Evolutionary conservation across 176 grass and related monocot genomes (phyloP).

Genomic region (Carex pumila): DNA sequence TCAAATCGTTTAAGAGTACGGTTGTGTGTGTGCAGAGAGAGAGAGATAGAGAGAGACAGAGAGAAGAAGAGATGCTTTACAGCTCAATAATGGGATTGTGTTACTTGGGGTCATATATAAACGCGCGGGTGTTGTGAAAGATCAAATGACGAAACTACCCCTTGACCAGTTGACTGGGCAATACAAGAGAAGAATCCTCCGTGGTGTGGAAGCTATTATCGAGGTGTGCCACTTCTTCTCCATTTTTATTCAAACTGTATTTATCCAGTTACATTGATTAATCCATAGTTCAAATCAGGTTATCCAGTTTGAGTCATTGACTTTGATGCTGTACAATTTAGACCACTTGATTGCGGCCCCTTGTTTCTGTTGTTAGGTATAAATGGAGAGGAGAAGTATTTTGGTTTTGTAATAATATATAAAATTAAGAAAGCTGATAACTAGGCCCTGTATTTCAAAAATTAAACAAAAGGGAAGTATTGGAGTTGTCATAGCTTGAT

Average conservation of each 20-base stretch:
- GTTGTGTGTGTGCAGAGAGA: not conserved
- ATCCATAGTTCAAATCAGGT: not conserved
- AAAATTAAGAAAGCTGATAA: not conserved
- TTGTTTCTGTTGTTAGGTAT: not conserved
- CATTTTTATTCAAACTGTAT: not conserved
- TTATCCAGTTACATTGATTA: not conserved
- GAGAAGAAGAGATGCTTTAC: not conserved
- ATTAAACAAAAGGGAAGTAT: not conserved
- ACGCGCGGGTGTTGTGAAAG: not conserved
- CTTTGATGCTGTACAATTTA: not conserved
- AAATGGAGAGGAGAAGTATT: not conserved
- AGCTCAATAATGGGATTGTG: not conserved
- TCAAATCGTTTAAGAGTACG: not conserved
- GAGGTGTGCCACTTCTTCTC: not conserved
- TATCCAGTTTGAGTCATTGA: not conserved
- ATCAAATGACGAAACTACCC: not conserved
- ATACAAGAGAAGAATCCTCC: not conserved
- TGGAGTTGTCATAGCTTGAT: not conserved
- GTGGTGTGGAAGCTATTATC: not conserved
- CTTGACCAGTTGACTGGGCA: constrained; percentile 11
- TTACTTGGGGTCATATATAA: not conserved
- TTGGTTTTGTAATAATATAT: not conserved
- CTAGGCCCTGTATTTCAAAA: not conserved
- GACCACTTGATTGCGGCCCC: not conserved
- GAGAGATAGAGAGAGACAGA: not conserved